Evolutionary conservation across 305 asterid genomes (phyloP), one percentile per base, ranked within the genome.

Genomic region (Fraxinus angustifolia): DNA sequence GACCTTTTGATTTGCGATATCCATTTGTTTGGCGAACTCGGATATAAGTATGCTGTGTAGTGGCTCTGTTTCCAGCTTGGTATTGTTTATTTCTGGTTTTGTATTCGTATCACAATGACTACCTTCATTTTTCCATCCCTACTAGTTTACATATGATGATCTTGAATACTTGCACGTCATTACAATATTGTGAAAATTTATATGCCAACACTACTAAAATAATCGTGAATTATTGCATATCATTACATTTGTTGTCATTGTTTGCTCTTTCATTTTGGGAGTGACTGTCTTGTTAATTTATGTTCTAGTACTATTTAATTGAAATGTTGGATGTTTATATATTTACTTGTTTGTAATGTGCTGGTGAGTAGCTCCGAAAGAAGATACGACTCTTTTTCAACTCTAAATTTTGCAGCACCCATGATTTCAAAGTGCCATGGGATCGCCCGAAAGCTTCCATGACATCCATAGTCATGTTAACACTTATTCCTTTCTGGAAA

Each of bases 301-400:
- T 35, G 40, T 35, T 35, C 40, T 35, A 35, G 10, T 35, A 35
- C 10, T 1, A 7, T 8, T 36, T 36, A 36, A 36, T 7, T 36
- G 42, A 36, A 36, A 36, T 36, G 11, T 36, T 36, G 42, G 11
- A 36, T 36, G 42, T 36, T 36, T 36, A 7, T 35, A 42, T 23
- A 8, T 50, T 50, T 50, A 84, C 88, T 85, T 90, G 73, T 98
- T 94, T 92, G 92, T 83, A 93, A 82, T 95, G 97, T 21, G 91
- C 93, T 0, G 98, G 98, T 31, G 98, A 92, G 89, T 89, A 92
- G 88, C 97, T 90, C 28, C 96, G 89, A 79, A 92, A 88, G 88
- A 93, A 86, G 50, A 90, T 85, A 21, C 78, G 88, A 33, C 81
- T 88, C 85, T 85, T 88, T 12, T 82, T 80, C 3, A 88, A 84